phyloP scores from a whole-genome alignment of 1,284 basidiomycete species.

The Exsudoporus floridanus region DNA sequence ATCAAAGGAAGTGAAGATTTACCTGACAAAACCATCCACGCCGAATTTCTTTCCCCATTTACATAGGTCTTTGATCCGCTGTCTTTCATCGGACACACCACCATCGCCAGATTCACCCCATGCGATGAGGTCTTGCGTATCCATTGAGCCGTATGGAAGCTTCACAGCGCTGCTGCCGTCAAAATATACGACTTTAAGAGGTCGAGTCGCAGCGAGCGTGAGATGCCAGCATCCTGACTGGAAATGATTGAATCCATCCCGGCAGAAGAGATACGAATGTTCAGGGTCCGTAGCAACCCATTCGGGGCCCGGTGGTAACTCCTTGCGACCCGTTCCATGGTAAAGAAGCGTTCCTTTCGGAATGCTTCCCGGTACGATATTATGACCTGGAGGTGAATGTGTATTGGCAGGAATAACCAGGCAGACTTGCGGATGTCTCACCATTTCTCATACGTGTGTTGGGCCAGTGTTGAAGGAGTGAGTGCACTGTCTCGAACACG shows the following conservation, averaged over 20 bases:
- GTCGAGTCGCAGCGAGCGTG: slow-evolving; percentile 37
- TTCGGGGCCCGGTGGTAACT: slow-evolving; percentile 39
- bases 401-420: not conserved
- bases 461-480: slow-evolving; percentile 48
- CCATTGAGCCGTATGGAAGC: slow-evolving; percentile 38
- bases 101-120: slow-evolving; percentile 34
- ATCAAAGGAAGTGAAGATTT: not conserved
- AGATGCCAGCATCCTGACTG: slow-evolving; percentile 38
- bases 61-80: slow-evolving; percentile 37
- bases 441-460: slow-evolving; percentile 51
- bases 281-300: slow-evolving; percentile 47
- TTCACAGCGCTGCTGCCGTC: slow-evolving; percentile 45
- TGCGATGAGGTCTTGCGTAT: slow-evolving; percentile 44
- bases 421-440: slow-evolving; percentile 4
- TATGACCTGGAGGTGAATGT: slow-evolving; percentile 37
- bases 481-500: slow-evolving; percentile 32
- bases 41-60: slow-evolving; percentile 37
- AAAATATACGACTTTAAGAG: slow-evolving; percentile 45
- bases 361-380: slow-evolving; percentile 42
- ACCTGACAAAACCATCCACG: slow-evolving; percentile 44
- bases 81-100: slow-evolving; percentile 25
- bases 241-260: not conserved
- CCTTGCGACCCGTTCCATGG: slow-evolving; percentile 32
- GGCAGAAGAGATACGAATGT: slow-evolving; percentile 42
- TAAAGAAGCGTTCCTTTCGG: slow-evolving; percentile 46